A percentile compares a stretch with the other conserved stretches of the same genome.
These are phyloP conservation scores for Colletotrichum orbiculare DNA, from an alignment of 2,329 filamentous ascomycete genomes.

Conservation along the genomic window DNA sequence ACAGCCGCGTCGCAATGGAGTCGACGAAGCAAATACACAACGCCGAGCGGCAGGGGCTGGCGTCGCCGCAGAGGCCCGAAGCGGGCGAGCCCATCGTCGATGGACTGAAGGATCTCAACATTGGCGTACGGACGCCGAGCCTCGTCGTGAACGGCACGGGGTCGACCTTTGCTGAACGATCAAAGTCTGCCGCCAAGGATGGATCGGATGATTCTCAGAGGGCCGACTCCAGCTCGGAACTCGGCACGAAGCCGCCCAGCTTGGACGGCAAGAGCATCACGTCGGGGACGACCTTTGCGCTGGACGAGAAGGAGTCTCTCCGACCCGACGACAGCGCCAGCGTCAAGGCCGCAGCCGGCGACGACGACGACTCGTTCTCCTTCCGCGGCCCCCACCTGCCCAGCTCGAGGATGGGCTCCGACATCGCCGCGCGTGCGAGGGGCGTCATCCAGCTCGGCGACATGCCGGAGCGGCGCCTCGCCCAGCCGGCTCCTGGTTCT, in stretches of 20 bases:
- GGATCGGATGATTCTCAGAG: constrained; percentile 68
- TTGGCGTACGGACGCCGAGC: constrained; percentile 49
- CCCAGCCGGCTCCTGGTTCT: constrained; percentile 58
- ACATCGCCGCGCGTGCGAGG: constrained; percentile 70
- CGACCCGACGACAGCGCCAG: constrained; percentile 96
- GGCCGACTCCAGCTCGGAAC: constrained; percentile 72
- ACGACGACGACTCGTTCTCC: constrained; percentile 89
- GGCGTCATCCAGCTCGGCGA: constrained; percentile 66
- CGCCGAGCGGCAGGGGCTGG: constrained; percentile 12
- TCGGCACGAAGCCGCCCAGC: constrained; percentile 85
- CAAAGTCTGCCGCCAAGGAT: constrained; percentile 51
- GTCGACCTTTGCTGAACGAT: constrained; percentile 51
- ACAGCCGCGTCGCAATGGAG: constrained; percentile 18
- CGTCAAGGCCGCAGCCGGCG: constrained; percentile 83
- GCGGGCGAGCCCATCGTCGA: constrained; percentile 37
- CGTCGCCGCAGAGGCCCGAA: constrained; percentile 15
- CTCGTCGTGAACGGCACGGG: constrained; percentile 63
- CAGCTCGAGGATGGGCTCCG: constrained; percentile 84
- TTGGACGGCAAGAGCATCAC: constrained; percentile 94
- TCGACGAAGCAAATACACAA: constrained; percentile 17
- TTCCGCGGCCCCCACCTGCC: constrained; percentile 79
- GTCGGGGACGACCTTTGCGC: constrained; percentile 92
- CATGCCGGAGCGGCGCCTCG: constrained; percentile 60
- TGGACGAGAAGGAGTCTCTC: constrained; percentile 96
- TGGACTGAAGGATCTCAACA: constrained; percentile 45